phyloP scores from a whole-genome alignment of 2,329 filamentous ascomycete species.

The Hypomyces rosellus region DNA sequence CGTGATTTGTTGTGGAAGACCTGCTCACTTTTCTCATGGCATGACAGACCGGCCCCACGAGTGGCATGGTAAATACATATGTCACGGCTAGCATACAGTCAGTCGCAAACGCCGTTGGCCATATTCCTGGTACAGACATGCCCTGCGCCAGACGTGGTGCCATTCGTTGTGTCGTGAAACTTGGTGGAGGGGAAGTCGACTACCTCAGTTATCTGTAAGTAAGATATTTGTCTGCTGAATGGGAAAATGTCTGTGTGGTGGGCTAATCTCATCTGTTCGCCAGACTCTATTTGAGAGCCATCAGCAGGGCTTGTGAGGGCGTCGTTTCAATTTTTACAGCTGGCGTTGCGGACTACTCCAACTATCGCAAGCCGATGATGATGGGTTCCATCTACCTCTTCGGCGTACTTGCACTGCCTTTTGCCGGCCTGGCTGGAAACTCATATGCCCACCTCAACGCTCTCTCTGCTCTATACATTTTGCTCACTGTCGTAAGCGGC shows the following conservation, averaged over 20 bases:
- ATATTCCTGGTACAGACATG: slow-evolving; percentile 14
- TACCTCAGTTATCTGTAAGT: slow-evolving; percentile 17
- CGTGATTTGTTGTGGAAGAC: background rate
- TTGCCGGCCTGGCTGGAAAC: slow-evolving; percentile 13
- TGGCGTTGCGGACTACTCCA: slow-evolving; percentile 15
- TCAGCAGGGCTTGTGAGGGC: slow-evolving; percentile 14
- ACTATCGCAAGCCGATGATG: slow-evolving; percentile 18
- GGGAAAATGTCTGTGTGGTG: background rate
- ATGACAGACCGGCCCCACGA: slow-evolving; percentile 14
- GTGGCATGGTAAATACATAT: slow-evolving; percentile 15
- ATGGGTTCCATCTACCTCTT: slow-evolving; percentile 17
- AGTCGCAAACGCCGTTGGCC: slow-evolving; percentile 15
- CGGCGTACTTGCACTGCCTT: slow-evolving; percentile 14
- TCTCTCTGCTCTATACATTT: slow-evolving; percentile 12
- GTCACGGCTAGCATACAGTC: slow-evolving; percentile 17
- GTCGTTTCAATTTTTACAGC: slow-evolving; percentile 14
- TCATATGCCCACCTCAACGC: slow-evolving; percentile 14
- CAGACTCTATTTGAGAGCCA: slow-evolving; percentile 15
- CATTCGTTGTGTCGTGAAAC: slow-evolving; percentile 16
- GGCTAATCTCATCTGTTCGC: background rate
- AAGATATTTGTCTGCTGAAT: background rate
- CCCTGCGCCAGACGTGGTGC: slow-evolving; percentile 15
- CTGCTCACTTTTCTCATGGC: background rate
- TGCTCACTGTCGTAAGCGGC: slow-evolving; percentile 13
- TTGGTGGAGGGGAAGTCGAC: slow-evolving; percentile 15